phyloP scores from a whole-genome alignment of 2,329 filamentous ascomycete genomes.

The Bipolaris bicolor region DNA sequence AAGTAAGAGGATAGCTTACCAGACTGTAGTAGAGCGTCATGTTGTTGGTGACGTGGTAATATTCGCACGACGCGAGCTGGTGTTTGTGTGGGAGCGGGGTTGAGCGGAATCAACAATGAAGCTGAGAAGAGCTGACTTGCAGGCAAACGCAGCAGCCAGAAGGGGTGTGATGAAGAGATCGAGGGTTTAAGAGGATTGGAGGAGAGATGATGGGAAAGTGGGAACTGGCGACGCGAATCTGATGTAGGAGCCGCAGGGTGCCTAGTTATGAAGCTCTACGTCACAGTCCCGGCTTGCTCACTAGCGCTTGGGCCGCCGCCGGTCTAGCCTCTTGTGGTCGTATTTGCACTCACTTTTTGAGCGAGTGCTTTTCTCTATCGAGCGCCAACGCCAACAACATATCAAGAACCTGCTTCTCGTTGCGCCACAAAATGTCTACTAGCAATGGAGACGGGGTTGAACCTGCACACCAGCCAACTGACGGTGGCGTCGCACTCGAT shows the following conservation, averaged over 20 bases:
- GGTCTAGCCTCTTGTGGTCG: slow-evolving; percentile 27
- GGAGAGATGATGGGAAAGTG: slow-evolving; percentile 24
- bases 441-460: slow-evolving; percentile 17
- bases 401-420: slow-evolving; percentile 7
- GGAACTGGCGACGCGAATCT: slow-evolving; percentile 23
- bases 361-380: slow-evolving; percentile 19
- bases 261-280: slow-evolving; percentile 44
- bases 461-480: slow-evolving; percentile 18
- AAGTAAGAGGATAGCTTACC: slow-evolving; percentile 52
- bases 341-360: slow-evolving; percentile 27
- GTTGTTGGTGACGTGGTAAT: slow-evolving; percentile 54
- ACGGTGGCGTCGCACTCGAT: slow-evolving; percentile 19
- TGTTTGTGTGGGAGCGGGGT: slow-evolving; percentile 33
- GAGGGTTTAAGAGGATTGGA: slow-evolving; percentile 13
- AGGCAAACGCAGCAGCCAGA: background rate
- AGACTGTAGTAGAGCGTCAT: slow-evolving; percentile 76
- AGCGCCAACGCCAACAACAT: slow-evolving; percentile 18
- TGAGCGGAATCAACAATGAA: slow-evolving; percentile 14
- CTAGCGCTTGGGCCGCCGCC: slow-evolving; percentile 19
- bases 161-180: slow-evolving; percentile 4
- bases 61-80: slow-evolving; percentile 21
- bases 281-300: slow-evolving; percentile 26
- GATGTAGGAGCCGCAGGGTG: slow-evolving; percentile 31
- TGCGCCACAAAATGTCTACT: slow-evolving; percentile 21
- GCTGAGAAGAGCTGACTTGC: slow-evolving; percentile 6